Conservation (phyloP, 371 early-diverging fungal genomes). For the Mucor plumbeus region DNA sequence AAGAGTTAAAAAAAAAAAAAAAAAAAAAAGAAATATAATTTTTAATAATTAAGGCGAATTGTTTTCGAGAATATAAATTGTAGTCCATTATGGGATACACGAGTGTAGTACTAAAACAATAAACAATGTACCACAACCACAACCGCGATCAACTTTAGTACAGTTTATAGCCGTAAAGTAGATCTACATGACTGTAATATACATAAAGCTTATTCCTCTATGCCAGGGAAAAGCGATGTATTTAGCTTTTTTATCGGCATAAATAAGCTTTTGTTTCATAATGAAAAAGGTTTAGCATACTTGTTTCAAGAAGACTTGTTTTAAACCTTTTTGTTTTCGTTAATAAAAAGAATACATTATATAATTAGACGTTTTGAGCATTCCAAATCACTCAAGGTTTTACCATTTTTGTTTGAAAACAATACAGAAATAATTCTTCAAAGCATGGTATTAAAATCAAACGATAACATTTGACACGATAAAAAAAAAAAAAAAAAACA, state of each 20-base stretch:
- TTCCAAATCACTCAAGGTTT: not conserved
- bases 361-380: not conserved
- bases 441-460: not conserved
- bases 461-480: not conserved
- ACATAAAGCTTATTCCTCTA: no score
- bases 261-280: conserved; percentile 3
- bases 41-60: conserved; percentile 3
- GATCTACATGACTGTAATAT: not conserved
- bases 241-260: not conserved
- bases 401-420: not conserved
- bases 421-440: no score
- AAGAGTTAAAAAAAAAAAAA: not conserved
- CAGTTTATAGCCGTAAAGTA: not conserved
- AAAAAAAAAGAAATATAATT: not conserved
- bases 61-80: conserved; percentile 8
- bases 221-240: not conserved
- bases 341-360: not conserved
- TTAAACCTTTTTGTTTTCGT: not conserved
- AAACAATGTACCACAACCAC: conserved; percentile 8
- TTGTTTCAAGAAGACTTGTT: conserved; percentile 1
- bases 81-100: not conserved
- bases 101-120: conserved; percentile 3
- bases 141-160: not conserved
- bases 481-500: no score
- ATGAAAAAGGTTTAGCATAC: not conserved